Evolutionary conservation across 345 rosid species (phyloP), one percentile per base, ranked within the genome.

Genomic region (Linum lewisii): DNA sequence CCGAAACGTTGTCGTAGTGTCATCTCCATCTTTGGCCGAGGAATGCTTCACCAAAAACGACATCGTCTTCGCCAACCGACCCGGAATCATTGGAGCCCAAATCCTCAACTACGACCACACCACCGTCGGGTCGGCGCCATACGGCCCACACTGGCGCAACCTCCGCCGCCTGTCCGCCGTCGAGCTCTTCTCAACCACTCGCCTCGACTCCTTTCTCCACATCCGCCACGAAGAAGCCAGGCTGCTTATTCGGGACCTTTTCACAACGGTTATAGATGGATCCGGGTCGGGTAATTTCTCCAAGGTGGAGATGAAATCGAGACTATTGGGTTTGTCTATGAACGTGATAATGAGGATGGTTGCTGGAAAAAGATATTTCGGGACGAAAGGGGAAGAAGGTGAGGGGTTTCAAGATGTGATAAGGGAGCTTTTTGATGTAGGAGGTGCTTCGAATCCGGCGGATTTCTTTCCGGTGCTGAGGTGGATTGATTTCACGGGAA

Each of bases 41-140:
- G 75, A 75, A 51, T 66, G 77, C 66, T 69, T 77, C 59, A 64
- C 73, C 60, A 64, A 49, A 11, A 63, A 73, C 52, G 78, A 73
- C 59, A 25, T 70, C 65, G 21, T 61, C 7, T 59, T 77, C 21
- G 70, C 75, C 19, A 63, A 61, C 60, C 69, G 77, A 21, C 77
- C 77, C 3, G 21, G 29, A 15, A 26, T 54, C 38, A 19, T 51
- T 5, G 62, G 68, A 8, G 67, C 67, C n/a, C 50, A 63, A n/a
- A n/a, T n/a, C 63, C 49, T 72, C n/a, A 57, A 26, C 4, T 59
- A 64, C 61, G 21, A 63, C 36, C 23, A 34, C 24, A 29, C 61
- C 29, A 34, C 36, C 49, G 1, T n/a, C n/a, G n/a, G n/a, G n/a
- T n/a, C 56, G 14, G 56, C 56, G 15, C 23, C 23, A 1, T 52